Evolutionary conservation across 2,329 filamentous ascomycete species (phyloP), one percentile per base, ranked within the genome.

Genomic region (Neurospora sp.): DNA sequence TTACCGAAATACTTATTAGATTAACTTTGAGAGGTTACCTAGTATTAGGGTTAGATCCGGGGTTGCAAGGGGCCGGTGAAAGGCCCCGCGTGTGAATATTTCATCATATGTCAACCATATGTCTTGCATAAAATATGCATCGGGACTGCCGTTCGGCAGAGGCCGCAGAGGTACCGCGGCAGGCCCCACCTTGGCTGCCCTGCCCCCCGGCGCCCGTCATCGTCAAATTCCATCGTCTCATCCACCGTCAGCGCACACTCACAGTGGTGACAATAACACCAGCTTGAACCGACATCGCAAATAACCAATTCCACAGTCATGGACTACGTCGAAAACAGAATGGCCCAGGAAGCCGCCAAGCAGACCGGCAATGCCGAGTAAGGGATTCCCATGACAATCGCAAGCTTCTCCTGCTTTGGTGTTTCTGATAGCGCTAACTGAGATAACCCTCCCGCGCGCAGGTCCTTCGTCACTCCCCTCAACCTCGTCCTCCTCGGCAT

Each of bases 401-500:
- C 46, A 28, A 46, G 43, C 46, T 28, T 52, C 46, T 52, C 12
- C 43, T 23, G 43, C 67, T n/a, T 36, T 41, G n/a, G 3, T 15
- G 17, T 4, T 10, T 46, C 19, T 12, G 23, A 33, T 62, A 6
- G 28, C 69, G 71, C 69, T 38, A 65, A 36, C 41, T 11, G 52
- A 46, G 38, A 41, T 43, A 1, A 66, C 28, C 33, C 2, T 39
- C 17, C 28, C 46, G 43, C 66, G 74, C 84, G 80, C 72, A 78
- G 81, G 75, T 78, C 80, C 70, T 74, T 90, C 77, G 73, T 86
- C 73, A 89, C 88, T 0, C 88, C 89, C 4, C 83, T 91, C 76
- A 91, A 91, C 82, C 72, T 86, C 72, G 79, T 90, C 77, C 85
- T 91, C 74, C 75, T 86, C 76, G 80, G 81, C 74, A 78, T 87